Evolutionary conservation across 176 grass and related monocot species (phyloP).

Genomic region (Saccharum officinarum): DNA sequence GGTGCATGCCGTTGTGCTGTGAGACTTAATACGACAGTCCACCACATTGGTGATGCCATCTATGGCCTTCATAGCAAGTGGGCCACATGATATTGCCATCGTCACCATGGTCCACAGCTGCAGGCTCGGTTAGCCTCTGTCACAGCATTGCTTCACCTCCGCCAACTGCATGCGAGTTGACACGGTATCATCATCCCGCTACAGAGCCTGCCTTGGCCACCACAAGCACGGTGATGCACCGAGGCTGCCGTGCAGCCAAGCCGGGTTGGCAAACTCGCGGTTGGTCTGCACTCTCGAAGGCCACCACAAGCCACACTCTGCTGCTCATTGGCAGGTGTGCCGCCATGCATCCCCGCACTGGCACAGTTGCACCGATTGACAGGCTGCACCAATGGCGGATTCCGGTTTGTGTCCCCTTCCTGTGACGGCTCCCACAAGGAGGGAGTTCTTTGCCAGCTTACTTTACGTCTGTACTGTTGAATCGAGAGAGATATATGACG

Average conservation of each 20-base stretch:
- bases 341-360: neutral
- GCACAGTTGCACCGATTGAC: too few relatives aligned
- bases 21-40: too few relatives aligned
- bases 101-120: neutral
- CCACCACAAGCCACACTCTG: too few relatives aligned
- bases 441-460: neutral
- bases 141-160: neutral
- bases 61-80: too few relatives aligned
- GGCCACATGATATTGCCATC: too few relatives aligned
- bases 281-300: too few relatives aligned
- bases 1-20: too few relatives aligned
- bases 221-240: too few relatives aligned
- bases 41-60: too few relatives aligned
- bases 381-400: neutral
- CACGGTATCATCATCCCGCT: neutral
- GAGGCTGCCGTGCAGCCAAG: too few relatives aligned
- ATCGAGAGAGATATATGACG: neutral
- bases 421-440: neutral
- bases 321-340: neutral
- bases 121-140: neutral
- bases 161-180: neutral
- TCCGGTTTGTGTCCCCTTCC: neutral
- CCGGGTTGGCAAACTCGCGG: too few relatives aligned
- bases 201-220: neutral
- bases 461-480: neutral